Evolutionary conservation across 768 basidiomycete genomes (phyloP), one percentile per base, ranked within the genome.

Genomic region (Pholiota microspora): DNA sequence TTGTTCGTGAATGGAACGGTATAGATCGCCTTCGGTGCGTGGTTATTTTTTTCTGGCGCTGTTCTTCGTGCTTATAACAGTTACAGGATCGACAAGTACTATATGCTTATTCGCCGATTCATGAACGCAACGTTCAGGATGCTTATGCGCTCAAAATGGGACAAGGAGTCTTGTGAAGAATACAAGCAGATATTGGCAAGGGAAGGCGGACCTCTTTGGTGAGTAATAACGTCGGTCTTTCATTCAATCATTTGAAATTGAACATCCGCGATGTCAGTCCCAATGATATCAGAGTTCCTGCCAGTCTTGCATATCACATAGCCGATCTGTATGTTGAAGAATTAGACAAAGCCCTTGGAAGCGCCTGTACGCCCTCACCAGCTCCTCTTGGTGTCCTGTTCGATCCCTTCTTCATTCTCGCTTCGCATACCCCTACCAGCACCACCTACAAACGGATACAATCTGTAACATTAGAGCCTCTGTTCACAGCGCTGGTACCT

Each of bases 1-100:
- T 85, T 2, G 89, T 94, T 6, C 77, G 94, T 10, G 96, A 99
- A 71, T 98, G 96, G 95, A 86, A 78, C 58, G 90, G 92, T 2
- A 89, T 99, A 29, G 96, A 99, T 67, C 80, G 90, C 40, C 72
- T 96, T 62, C 77, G 96, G 95, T 96, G 58, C 59, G 83, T 68
- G 29, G 6, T 32, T 38, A 29, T 31, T 7, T 40, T 29, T 46
- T 36, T 3, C n/a, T n/a, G n/a, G n/a, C n/a, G 35, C 34, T n/a
- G 51, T 23, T 29, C 23, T 15, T 36, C 53, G 8, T 40, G 36
- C 54, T 55, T 48, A 25, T 47, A 13, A 53, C 47, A 54, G 34
- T 49, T 24, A 9, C 63, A 97, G 95, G 61, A 85, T 98, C 68
- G 96, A 99, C 79, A 99, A 99, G 69, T 98, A 92, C 69, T 95